Evolutionary conservation across 208 protist genomes (phyloP).

Genomic region (Leishmania tropica): DNA sequence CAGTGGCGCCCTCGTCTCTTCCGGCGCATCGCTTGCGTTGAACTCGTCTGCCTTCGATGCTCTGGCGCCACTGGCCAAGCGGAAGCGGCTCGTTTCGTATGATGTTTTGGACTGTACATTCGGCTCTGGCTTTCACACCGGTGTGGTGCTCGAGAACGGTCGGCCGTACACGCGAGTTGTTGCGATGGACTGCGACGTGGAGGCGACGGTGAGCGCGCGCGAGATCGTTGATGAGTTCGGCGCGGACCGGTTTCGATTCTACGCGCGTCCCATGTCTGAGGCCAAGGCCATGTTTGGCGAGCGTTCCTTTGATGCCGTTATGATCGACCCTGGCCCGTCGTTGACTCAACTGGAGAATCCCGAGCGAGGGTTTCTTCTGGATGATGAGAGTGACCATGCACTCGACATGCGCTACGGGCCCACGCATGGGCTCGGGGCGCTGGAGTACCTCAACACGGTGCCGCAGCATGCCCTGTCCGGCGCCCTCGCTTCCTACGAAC

Average conservation of each 20-base stretch:
- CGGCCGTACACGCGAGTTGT: slow-evolving; percentile 85
- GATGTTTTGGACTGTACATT: slow-evolving; percentile 91
- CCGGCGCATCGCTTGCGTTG: background rate
- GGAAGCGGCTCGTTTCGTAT: slow-evolving; percentile 68
- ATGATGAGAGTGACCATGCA: slow-evolving; percentile 65
- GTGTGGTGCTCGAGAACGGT: slow-evolving; percentile 81
- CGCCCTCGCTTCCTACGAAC: slow-evolving; percentile 56
- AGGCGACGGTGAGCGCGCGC: slow-evolving; percentile 36
- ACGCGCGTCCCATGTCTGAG: slow-evolving; percentile 74
- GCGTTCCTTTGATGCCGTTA: slow-evolving; percentile 80
- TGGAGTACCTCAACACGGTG: slow-evolving; percentile 84
- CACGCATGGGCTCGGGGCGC: slow-evolving; percentile 44
- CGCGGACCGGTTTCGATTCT: slow-evolving; percentile 75
- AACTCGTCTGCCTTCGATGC: slow-evolving; percentile 6
- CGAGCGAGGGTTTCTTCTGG: slow-evolving; percentile 73
- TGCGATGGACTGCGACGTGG: slow-evolving; percentile 81
- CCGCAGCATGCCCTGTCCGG: slow-evolving; percentile 62
- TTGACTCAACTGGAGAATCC: slow-evolving; percentile 79
- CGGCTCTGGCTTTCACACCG: slow-evolving; percentile 80
- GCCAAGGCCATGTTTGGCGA: slow-evolving; percentile 85
- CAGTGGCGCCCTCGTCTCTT: slow-evolving; percentile 10
- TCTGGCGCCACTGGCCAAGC: slow-evolving; percentile 31
- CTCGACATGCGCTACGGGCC: slow-evolving; percentile 87
- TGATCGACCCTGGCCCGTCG: slow-evolving; percentile 87
- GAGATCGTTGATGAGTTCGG: slow-evolving; percentile 75